Conservation (phyloP, 2,329 filamentous ascomycete species). For the Neodidymelliopsis sp. region DNA sequence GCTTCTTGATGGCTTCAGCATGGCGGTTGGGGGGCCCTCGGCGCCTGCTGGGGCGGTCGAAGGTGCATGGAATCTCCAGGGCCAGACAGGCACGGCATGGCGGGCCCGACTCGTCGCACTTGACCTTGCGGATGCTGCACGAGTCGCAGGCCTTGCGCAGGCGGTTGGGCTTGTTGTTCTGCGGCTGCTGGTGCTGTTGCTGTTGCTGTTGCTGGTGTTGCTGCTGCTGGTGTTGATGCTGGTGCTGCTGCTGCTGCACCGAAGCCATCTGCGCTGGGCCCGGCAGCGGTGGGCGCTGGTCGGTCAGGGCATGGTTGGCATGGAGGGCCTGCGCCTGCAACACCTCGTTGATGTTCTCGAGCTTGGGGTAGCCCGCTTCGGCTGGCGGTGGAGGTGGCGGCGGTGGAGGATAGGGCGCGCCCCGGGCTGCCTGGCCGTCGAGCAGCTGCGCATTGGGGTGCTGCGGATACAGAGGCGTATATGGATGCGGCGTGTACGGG, state of each 20-base stretch:
- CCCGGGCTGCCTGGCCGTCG: conserved; percentile 8
- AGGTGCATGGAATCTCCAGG: conserved; percentile 72
- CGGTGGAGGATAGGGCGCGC: conserved; percentile 8
- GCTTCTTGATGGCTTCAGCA: conserved; percentile 71
- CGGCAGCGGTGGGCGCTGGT: conserved; percentile 28
- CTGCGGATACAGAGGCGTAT: conserved; percentile 17
- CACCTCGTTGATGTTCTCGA: conserved; percentile 48
- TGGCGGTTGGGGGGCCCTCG: conserved; percentile 72
- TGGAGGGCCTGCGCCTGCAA: conserved; percentile 48
- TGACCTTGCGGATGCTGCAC: conserved; percentile 53
- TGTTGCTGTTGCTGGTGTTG: conserved; percentile 22
- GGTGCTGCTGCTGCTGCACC: conserved; percentile 8
- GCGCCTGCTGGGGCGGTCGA: conserved; percentile 68
- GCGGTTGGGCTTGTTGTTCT: conserved; percentile 45
- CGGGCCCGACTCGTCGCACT: conserved; percentile 71
- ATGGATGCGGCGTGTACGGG: conserved; percentile 18
- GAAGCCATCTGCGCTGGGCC: conserved; percentile 15
- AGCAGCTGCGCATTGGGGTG: conserved; percentile 19
- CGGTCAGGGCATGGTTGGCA: conserved; percentile 44
- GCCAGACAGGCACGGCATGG: conserved; percentile 71
- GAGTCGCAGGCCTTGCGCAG: conserved; percentile 53
- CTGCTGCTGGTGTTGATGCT: conserved; percentile 23
- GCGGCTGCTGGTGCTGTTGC: conserved; percentile 23
- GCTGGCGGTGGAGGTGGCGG: not conserved
- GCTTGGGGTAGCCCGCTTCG: conserved; percentile 39